Evolutionary conservation across 768 basidiomycete genomes (phyloP).

Genomic region (Lactifluus hygrophoroides): DNA sequence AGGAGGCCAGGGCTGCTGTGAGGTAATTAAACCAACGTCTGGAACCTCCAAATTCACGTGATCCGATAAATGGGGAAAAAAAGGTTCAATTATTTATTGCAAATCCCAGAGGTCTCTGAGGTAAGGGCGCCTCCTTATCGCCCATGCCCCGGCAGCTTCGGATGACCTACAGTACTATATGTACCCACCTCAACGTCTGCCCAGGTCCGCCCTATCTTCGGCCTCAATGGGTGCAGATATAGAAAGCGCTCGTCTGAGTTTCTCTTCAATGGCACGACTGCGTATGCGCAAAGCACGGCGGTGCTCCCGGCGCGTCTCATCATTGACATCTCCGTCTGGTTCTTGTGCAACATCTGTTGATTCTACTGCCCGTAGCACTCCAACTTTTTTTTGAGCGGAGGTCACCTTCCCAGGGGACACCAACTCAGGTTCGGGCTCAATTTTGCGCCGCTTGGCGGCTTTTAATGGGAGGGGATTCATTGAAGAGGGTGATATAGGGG

Average conservation of each 20-base stretch:
- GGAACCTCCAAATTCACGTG: no score
- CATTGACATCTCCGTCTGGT: neutral
- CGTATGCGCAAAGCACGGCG: conserved; percentile 8
- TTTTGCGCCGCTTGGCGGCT: conserved; percentile 1
- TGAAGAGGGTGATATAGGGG: neutral
- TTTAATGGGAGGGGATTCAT: neutral
- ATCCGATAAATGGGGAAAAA: no score
- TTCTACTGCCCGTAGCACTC: neutral
- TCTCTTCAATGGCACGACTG: conserved; percentile 8
- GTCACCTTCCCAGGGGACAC: neutral
- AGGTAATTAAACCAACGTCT: no score
- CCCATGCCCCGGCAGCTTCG: neutral
- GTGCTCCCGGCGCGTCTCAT: neutral
- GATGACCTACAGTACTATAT: no score
- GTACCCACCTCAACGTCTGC: neutral
- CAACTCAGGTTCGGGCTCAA: neutral
- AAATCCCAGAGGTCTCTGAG: no score
- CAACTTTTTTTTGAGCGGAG: no score
- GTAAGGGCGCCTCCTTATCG: no score
- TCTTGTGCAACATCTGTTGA: neutral
- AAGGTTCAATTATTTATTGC: no score
- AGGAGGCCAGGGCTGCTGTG: no score
- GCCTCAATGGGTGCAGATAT: neutral
- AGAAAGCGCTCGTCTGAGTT: conserved; percentile 2
- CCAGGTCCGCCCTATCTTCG: neutral